Base-by-base conservation (phyloP, 1,284 basidiomycete genomes). In the Ceratobasidium sp. region DNA sequence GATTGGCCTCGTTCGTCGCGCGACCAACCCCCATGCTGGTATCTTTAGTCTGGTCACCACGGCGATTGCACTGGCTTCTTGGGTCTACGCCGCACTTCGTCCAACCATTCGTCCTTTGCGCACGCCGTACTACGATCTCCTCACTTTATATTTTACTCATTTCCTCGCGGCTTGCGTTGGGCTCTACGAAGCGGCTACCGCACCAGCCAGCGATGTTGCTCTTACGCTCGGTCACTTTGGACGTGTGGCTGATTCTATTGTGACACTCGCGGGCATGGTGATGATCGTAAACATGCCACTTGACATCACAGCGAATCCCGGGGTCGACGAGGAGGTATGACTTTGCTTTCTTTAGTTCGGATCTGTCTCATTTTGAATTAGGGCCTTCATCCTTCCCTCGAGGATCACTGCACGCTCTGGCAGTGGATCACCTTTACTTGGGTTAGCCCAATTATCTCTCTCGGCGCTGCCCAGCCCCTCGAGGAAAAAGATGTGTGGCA, bases 401-500 rank as follows among this genome's bases (percentile, higher is more conserved):
- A 76, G 29, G 76, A 76, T 41, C 58, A 64, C 24, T 63, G 59
- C 13, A 75, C 61, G 7, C 56, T 76, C 39, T 69, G 61, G 34
- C 69, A 75, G 27, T 76, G 76, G 76, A 54, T 73, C 5, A 76
- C 74, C 16, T 76, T 76, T 31, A 72, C 66, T 5, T 76, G 74
- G 74, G 54, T 76, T 19, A 68, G 48, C 56, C 74, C 74, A 16
- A 49, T 76, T 27, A 69, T 76, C 31, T 39, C 74, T n/a, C 22
- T 66, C 3, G 76, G 76, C 29, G 65, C 37, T 29, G 19, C n/a
- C 46, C n/a, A 43, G 1, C 53, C 74, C 0, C 65, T 76, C 37
- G 74, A 76, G 39, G 76, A 76, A 53, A 59, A 51, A 37, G 76
- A 76, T 27, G 53, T 76, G 13, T 76, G 76, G 76, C 74, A 74